These are phyloP conservation scores for Puya raimondii DNA, from an alignment of 176 grass and related monocot species.

Conservation along the genomic window DNA sequence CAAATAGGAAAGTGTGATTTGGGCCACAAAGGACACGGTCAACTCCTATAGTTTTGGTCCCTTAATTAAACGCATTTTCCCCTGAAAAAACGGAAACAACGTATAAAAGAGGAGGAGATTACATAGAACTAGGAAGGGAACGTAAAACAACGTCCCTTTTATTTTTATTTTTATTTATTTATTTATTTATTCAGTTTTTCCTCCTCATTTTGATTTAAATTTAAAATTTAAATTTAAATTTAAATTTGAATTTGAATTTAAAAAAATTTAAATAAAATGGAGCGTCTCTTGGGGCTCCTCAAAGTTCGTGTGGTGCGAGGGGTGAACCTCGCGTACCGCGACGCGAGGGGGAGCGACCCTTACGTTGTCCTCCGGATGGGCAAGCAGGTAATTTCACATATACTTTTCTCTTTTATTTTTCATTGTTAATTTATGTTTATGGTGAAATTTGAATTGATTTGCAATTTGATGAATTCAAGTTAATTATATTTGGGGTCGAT, in stretches of 20 bases:
- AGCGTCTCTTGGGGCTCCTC: slow-evolving; percentile 46
- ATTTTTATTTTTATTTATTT: slow-evolving; percentile 3
- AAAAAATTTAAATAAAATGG: slow-evolving; percentile 33
- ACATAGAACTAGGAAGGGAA: slow-evolving; percentile 32
- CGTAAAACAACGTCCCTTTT: slow-evolving; percentile 34
- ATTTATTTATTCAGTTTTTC: neutral
- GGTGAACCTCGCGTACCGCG: slow-evolving; percentile 80
- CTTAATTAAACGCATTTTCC: slow-evolving; percentile 18
- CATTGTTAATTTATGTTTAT: neutral
- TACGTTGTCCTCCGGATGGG: slow-evolving; percentile 65
- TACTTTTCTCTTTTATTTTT: neutral
- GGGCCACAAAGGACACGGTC: slow-evolving; percentile 25
- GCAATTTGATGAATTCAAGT: neutral
- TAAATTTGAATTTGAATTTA: neutral
- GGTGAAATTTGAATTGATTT: neutral
- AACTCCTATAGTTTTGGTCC: slow-evolving; percentile 18
- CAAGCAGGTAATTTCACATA: slow-evolving; percentile 31
- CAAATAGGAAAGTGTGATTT: neutral
- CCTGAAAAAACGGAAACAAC: neutral
- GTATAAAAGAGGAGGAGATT: neutral
- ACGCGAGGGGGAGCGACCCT: slow-evolving; percentile 74
- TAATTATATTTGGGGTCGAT: too few species aligned
- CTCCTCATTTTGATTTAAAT: neutral
- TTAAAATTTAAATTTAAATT: neutral
- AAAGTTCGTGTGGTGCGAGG: slow-evolving; percentile 60